A percentile compares a stretch with the other conserved stretches of the same genome.
Evolutionary conservation across 768 basidiomycete species (phyloP).

Genomic region (Suillus subalutaceus): DNA sequence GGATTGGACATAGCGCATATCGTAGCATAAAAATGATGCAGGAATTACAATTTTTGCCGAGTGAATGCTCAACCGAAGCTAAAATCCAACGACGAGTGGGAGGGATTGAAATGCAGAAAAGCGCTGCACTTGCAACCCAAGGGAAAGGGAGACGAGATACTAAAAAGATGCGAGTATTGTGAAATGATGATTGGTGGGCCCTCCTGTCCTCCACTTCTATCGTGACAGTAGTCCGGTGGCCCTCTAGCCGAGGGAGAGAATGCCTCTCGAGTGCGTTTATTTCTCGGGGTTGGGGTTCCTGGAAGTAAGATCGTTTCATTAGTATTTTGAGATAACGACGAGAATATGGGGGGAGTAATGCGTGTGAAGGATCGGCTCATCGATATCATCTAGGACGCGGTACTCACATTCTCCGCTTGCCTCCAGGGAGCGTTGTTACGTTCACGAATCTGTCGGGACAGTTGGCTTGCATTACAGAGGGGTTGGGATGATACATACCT

Average conservation of each 20-base stretch:
- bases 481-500: constrained; percentile 57
- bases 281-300: constrained; percentile 37
- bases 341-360: constrained; percentile 92
- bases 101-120: neutral
- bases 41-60: constrained; percentile 4
- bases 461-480: constrained; percentile 10
- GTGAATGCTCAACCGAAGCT: neutral
- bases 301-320: neutral
- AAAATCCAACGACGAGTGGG: constrained; percentile 3
- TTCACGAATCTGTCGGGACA: constrained; percentile 75
- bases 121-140: constrained; percentile 9
- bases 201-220: constrained; percentile 16
- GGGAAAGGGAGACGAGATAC: constrained; percentile 12
- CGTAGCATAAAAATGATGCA: constrained; percentile 20
- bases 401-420: constrained; percentile 96
- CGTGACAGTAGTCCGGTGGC: constrained; percentile 18
- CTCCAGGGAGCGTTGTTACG: constrained; percentile 86
- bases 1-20: constrained; percentile 28
- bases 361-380: constrained; percentile 60
- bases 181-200: constrained; percentile 15
- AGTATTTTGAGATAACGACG: neutral
- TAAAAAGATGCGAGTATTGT: constrained; percentile 15
- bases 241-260: constrained; percentile 15
- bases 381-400: constrained; percentile 72
- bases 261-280: constrained; percentile 18